A percentile compares a stretch with the other conserved stretches of the same genome.
Conservation (phyloP, 2,329 filamentous ascomycete genomes). For the Leptographium radiaticola region DNA sequence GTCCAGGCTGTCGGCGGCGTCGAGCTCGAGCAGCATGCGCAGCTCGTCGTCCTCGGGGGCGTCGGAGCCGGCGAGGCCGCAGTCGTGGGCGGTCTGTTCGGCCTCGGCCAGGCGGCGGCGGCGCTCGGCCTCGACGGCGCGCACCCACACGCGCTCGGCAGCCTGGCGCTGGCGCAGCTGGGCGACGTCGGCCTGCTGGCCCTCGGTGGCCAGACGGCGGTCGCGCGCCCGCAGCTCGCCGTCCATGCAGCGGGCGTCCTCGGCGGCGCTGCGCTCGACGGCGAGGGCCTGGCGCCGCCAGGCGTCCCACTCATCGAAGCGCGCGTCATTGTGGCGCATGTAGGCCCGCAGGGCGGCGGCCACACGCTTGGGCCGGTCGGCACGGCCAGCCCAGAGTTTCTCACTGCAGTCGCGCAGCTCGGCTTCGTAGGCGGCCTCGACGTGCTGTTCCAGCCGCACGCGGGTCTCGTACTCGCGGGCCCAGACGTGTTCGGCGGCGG, state of each 20-base stretch:
- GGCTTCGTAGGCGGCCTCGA: conserved; percentile 30
- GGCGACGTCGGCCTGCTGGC: conserved; percentile 15
- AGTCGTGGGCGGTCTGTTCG: conserved; percentile 24
- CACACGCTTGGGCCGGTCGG: conserved; percentile 17
- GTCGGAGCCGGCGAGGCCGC: conserved; percentile 21
- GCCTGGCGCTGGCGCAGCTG: conserved; percentile 21
- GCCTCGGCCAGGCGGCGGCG: conserved; percentile 26
- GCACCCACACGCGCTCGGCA: conserved; percentile 35
- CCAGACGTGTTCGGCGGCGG: conserved; percentile 21
- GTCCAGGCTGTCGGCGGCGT: background rate
- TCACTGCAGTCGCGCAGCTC: conserved; percentile 6
- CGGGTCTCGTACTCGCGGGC: conserved; percentile 28
- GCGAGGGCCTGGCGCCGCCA: conserved; percentile 27
- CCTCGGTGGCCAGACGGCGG: conserved; percentile 18
- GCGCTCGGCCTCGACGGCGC: conserved; percentile 30
- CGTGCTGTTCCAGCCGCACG: conserved; percentile 24
- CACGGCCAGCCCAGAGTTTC: conserved; percentile 26
- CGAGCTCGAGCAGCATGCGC: conserved; percentile 8
- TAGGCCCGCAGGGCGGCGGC: conserved; percentile 22
- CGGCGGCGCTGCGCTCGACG: conserved; percentile 21
- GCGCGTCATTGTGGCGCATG: conserved; percentile 26
- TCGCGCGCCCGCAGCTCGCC: conserved; percentile 30
- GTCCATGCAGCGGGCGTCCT: conserved; percentile 25
- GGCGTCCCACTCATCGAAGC: conserved; percentile 19
- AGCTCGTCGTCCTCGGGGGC: conserved; percentile 9